phyloP scores from a whole-genome alignment of 441 rosid genomes.

The Erysimum cheiri region DNA sequence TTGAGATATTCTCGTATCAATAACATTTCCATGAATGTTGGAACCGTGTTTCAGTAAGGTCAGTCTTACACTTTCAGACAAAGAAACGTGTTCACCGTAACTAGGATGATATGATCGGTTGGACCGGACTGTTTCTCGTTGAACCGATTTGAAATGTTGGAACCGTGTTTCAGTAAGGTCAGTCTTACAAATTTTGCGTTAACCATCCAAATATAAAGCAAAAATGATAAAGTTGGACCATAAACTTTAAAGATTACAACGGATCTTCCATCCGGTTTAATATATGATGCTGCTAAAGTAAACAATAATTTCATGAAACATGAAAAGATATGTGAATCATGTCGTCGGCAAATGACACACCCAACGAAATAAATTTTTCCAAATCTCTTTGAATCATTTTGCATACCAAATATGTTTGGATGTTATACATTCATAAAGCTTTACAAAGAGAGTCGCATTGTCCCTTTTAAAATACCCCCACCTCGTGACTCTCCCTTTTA shows the following conservation, averaged over 20 bases:
- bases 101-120: not conserved
- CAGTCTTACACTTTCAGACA: slow-evolving; percentile 12
- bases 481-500: slow-evolving; percentile 12
- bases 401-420: not conserved
- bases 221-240: too few relatives aligned
- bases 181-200: too few relatives aligned
- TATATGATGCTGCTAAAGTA: too few relatives aligned
- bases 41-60: slow-evolving; percentile 9
- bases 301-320: not conserved
- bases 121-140: not conserved
- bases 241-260: too few relatives aligned
- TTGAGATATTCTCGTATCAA: slow-evolving; percentile 7
- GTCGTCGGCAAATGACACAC: not conserved
- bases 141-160: not conserved
- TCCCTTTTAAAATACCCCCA: slow-evolving; percentile 8
- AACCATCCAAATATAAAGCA: too few relatives aligned
- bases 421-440: not conserved
- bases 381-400: not conserved
- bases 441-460: slow-evolving; percentile 22
- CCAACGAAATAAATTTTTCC: not conserved
- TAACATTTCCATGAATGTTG: slow-evolving; percentile 19
- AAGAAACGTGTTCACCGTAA: not conserved
- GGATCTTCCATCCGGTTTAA: too few relatives aligned
- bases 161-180: too few relatives aligned
- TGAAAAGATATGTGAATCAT: not conserved